phyloP scores from a whole-genome alignment of 2,329 filamentous ascomycete species.

The Botrytis medusae region DNA sequence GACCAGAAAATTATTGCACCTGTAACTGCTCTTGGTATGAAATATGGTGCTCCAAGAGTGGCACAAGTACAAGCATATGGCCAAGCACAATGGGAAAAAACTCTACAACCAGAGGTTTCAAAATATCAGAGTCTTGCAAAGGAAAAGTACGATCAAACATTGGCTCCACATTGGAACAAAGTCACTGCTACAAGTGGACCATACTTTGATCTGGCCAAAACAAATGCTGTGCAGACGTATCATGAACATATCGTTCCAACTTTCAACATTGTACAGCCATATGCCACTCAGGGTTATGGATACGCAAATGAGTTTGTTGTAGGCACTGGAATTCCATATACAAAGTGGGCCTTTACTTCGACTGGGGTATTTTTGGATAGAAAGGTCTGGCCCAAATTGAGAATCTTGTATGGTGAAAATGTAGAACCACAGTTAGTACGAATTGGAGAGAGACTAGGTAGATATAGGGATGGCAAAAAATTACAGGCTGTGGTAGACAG shows the following conservation, averaged over 20 bases:
- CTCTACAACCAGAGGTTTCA: constrained; percentile 71
- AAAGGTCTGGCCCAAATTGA: constrained; percentile 77
- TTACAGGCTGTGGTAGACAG: constrained; percentile 59
- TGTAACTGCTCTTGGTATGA: constrained; percentile 62
- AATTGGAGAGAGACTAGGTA: constrained; percentile 84
- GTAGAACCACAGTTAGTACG: constrained; percentile 93
- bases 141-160: constrained; percentile 64
- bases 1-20: constrained; percentile 69
- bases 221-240: constrained; percentile 66
- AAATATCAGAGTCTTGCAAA: constrained; percentile 61
- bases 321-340: constrained; percentile 70
- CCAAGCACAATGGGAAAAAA: constrained; percentile 74
- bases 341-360: constrained; percentile 68
- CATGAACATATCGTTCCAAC: constrained; percentile 72
- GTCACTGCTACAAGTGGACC: constrained; percentile 60
- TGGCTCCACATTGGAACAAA: constrained; percentile 73
- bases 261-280: constrained; percentile 72
- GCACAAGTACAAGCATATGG: constrained; percentile 66
- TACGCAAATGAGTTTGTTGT: constrained; percentile 65
- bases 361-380: constrained; percentile 70
- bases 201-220: constrained; percentile 67
- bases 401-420: constrained; percentile 81
- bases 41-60: constrained; percentile 73
- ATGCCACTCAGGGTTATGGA: constrained; percentile 67
- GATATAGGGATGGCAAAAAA: constrained; percentile 64